These are phyloP conservation scores for Camellia granthamiana DNA, from an alignment of 148 eudicot species.

Conservation along the genomic window DNA sequence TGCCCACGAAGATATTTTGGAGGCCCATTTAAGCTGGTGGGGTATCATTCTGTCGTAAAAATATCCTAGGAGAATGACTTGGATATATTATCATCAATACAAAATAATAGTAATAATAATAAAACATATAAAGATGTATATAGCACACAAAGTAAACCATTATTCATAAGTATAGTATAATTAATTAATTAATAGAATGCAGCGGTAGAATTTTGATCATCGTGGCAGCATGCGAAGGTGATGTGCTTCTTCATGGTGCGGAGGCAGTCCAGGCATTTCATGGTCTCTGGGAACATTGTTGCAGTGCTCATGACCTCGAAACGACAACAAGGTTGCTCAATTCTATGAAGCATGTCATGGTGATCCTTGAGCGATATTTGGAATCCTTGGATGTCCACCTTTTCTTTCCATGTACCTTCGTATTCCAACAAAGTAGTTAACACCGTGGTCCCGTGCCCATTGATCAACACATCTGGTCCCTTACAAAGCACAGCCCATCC, in stretches of 20 bases:
- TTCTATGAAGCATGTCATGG: conserved; percentile 19
- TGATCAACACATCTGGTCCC: conserved; percentile 35
- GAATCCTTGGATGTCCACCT: conserved; percentile 30
- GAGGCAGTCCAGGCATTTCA: conserved; percentile 52
- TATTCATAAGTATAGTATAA: neutral
- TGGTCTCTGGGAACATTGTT: conserved; percentile 28
- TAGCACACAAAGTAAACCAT: neutral
- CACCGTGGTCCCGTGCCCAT: conserved; percentile 32
- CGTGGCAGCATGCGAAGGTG: conserved; percentile 45
- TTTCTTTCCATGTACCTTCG: conserved; percentile 33
- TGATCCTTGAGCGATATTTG: conserved; percentile 19
- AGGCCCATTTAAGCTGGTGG: too few species aligned
- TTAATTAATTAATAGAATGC: too few species aligned
- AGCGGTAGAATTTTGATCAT: conserved; percentile 9
- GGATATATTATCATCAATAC: too few species aligned
- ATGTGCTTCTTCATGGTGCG: conserved; percentile 33
- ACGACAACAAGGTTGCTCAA: conserved; percentile 31
- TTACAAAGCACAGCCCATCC: conserved; percentile 51
- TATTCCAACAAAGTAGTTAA: conserved; percentile 14
- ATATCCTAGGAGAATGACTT: too few species aligned
- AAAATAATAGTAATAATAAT: too few species aligned
- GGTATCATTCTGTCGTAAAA: too few species aligned
- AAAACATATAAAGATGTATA: neutral
- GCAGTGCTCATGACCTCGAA: conserved; percentile 37
- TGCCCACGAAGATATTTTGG: too few species aligned